Evolutionary conservation across 2,329 filamentous ascomycete genomes (phyloP), one percentile per base, ranked within the genome.

Genomic region (Beauveria sp.): DNA sequence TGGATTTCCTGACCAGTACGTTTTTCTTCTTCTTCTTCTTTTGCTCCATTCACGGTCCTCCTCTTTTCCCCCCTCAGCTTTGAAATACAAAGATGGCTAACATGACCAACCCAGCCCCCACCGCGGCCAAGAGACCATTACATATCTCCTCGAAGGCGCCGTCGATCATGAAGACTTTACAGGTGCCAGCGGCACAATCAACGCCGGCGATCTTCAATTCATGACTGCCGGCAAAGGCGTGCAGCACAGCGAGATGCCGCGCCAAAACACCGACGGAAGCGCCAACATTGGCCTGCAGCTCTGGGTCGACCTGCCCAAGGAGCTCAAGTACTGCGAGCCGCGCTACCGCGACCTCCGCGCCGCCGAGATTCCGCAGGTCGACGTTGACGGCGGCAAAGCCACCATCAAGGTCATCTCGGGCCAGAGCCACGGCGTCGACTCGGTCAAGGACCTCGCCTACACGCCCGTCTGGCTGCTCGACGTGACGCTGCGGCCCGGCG

Each of bases 381-480:
- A 82, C 8, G 77, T 85, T 34, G 90, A 95, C 68, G 85, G 86
- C 49, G 89, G 84, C 60, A 88, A 84, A 65, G 91, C 96, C 20
- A 81, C 80, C 46, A 82, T 98, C 67, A 97, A 96, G 76, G 89
- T 98, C 67, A 98, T 98, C 68, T 93, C 88, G 1, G 95, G 93
- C 22, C 86, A 89, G 72, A 88, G 86, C 60, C 88, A 92, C 69
- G 93, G 91, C 50, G 84, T 95, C 58, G 93, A 97, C 71, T 91
- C 88, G 16, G 84, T 96, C 59, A 87, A 93, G 72, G 93, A 98
- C 70, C 80, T 98, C 50, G 93, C 93, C 16, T 97, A 98, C 75
- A 98, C 93, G 1, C 95, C 95, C 0, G 92, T 98, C n/a, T 98
- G 93, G 93, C 81, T 96, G 65, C 80, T 98, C 50, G 93, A 98